These are phyloP conservation scores for Geotrichum restrictum DNA, from an alignment of 1,139 yeast genomes.

Conservation along the genomic window DNA sequence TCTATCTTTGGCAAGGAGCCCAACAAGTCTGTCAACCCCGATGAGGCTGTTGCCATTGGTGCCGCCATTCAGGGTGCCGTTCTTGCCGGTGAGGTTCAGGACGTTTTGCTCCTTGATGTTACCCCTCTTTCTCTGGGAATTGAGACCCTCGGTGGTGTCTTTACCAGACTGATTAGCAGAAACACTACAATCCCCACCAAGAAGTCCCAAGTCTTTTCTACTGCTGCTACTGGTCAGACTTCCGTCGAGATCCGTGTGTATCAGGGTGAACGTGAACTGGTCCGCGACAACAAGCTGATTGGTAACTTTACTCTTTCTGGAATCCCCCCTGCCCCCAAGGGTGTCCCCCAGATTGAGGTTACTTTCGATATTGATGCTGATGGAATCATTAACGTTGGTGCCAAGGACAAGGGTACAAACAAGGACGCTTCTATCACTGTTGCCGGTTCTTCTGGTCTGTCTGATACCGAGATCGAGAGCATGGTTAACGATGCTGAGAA, in stretches of 20 bases:
- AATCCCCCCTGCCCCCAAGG: slow-evolving; percentile 97
- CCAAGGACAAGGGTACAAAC: slow-evolving; percentile 97
- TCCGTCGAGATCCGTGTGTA: slow-evolving; percentile 97
- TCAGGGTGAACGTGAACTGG: slow-evolving; percentile 99
- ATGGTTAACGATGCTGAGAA: slow-evolving; percentile 98
- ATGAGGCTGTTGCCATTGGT: slow-evolving; percentile 99
- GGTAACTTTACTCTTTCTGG: slow-evolving; percentile 97
- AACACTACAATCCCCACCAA: slow-evolving; percentile 97
- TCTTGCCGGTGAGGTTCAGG: slow-evolving; percentile 96
- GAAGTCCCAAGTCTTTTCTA: slow-evolving; percentile 95
- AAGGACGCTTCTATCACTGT: slow-evolving; percentile 98
- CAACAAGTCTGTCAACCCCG: slow-evolving; percentile 98
- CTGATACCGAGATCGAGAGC: slow-evolving; percentile 94
- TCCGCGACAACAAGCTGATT: slow-evolving; percentile 96
- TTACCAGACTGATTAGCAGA: slow-evolving; percentile 95
- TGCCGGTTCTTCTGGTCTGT: slow-evolving; percentile 96
- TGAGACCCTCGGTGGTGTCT: slow-evolving; percentile 98
- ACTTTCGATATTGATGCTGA: slow-evolving; percentile 97
- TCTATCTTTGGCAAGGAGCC: slow-evolving; percentile 90
- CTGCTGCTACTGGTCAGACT: slow-evolving; percentile 98
- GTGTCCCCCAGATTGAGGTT: slow-evolving; percentile 98
- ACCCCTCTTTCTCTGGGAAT: slow-evolving; percentile 97
- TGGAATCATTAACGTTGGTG: slow-evolving; percentile 98
- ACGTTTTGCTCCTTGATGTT: slow-evolving; percentile 88
- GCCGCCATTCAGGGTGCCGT: slow-evolving; percentile 99